Conservation (phyloP, 2,329 filamentous ascomycete genomes). For the Sclerotiophoma versabilis region DNA sequence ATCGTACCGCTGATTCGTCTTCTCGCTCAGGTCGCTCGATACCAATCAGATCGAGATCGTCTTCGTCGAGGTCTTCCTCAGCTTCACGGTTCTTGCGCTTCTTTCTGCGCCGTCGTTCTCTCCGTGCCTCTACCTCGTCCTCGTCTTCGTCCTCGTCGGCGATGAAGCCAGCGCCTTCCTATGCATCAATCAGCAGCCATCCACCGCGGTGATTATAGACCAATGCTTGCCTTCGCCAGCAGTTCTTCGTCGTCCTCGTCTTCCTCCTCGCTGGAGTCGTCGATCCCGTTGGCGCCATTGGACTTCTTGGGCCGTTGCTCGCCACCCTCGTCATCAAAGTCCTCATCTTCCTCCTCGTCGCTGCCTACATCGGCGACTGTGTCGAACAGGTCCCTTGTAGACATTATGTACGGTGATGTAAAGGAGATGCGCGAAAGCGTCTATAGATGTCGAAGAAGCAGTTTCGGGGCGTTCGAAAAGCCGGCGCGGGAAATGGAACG, state of each 20-base stretch:
- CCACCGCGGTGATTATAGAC: conserved; percentile 14
- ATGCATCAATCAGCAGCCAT: conserved; percentile 24
- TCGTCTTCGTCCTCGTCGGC: conserved; percentile 90
- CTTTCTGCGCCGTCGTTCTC: conserved; percentile 68
- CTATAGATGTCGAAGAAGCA: conserved; percentile 15
- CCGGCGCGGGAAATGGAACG: conserved; percentile 15
- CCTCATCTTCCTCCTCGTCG: conserved; percentile 56
- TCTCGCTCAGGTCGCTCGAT: conserved; percentile 73
- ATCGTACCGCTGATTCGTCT: conserved; percentile 70
- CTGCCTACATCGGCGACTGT: conserved; percentile 87
- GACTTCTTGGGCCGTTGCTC: conserved; percentile 31
- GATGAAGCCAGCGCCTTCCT: conserved; percentile 95
- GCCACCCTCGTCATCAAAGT: conserved; percentile 44
- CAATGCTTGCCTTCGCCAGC: conserved; percentile 38
- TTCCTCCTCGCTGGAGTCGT: conserved; percentile 51
- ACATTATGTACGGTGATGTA: conserved; percentile 38
- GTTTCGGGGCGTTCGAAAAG: conserved; percentile 19
- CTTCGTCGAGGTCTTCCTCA: conserved; percentile 85
- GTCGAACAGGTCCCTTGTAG: conserved; percentile 73
- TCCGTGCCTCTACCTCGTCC: conserved; percentile 67
- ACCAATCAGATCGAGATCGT: conserved; percentile 94
- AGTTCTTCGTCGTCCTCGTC: conserved; percentile 51
- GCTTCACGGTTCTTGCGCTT: conserved; percentile 82
- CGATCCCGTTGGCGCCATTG: conserved; percentile 41
- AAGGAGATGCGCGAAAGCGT: conserved; percentile 35